These are phyloP conservation scores for Gyromitra esculenta DNA, from an alignment of 2,329 filamentous ascomycete genomes.

Conservation along the genomic window DNA sequence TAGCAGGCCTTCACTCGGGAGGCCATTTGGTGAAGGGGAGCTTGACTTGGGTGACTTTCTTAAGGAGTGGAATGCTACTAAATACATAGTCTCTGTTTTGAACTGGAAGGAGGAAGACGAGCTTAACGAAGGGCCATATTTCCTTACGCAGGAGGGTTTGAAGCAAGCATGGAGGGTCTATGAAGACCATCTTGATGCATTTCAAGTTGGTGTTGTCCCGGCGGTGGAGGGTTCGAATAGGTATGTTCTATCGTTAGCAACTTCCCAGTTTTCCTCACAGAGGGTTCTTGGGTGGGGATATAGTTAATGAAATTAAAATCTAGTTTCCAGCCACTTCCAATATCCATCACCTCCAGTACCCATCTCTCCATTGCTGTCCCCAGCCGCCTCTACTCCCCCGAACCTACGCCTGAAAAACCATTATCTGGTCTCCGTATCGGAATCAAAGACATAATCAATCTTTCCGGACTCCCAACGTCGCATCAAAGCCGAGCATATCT, in stretches of 20 bases:
- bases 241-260: background rate
- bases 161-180: slow-evolving; percentile 35
- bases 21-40: background rate
- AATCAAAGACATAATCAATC: slow-evolving; percentile 71
- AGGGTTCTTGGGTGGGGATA: background rate
- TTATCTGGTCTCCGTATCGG: slow-evolving; percentile 70
- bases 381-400: slow-evolving; percentile 69
- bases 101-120: slow-evolving; percentile 9
- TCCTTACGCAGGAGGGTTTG: slow-evolving; percentile 16
- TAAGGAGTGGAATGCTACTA: slow-evolving; percentile 4
- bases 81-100: background rate
- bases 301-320: background rate
- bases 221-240: background rate
- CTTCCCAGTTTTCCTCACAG: background rate
- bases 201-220: slow-evolving; percentile 29
- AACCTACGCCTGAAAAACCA: slow-evolving; percentile 62
- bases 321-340: slow-evolving; percentile 26
- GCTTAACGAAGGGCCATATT: slow-evolving; percentile 23
- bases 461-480: slow-evolving; percentile 68
- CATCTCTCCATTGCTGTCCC: slow-evolving; percentile 63
- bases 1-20: background rate
- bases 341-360: slow-evolving; percentile 13
- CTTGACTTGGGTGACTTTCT: slow-evolving; percentile 3
- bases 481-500: slow-evolving; percentile 70
- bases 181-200: slow-evolving; percentile 32